Conservation (phyloP, 805 yeast genomes). For the Yarrowia osloensis region DNA sequence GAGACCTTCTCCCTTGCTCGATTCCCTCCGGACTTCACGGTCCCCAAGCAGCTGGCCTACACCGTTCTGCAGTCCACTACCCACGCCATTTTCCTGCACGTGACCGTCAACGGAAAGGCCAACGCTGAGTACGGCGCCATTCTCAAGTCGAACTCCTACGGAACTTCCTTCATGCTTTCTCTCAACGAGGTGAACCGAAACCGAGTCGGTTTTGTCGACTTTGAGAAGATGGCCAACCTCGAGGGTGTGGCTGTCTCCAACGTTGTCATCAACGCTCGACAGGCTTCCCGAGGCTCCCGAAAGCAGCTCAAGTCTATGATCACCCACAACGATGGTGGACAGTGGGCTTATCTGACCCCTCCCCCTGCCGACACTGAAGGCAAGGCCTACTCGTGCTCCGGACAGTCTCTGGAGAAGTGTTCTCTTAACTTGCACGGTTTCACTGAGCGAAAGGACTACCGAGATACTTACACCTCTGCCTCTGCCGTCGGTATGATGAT, state of each 20-base stretch:
- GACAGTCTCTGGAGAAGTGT: slow-evolving; percentile 57
- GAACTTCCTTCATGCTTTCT: slow-evolving; percentile 77
- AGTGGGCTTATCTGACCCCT: slow-evolving; percentile 73
- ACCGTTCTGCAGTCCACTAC: slow-evolving; percentile 76
- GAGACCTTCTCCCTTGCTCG: slow-evolving; percentile 69
- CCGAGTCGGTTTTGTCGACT: slow-evolving; percentile 75
- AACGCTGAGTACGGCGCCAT: slow-evolving; percentile 72
- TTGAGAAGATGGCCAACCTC: slow-evolving; percentile 75
- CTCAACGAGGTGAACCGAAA: slow-evolving; percentile 76
- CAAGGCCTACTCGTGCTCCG: slow-evolving; percentile 54
- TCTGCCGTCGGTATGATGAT: slow-evolving; percentile 87
- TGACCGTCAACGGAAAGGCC: slow-evolving; percentile 59
- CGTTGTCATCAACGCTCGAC: slow-evolving; percentile 58
- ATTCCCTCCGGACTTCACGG: slow-evolving; percentile 67
- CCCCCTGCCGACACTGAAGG: slow-evolving; percentile 68
- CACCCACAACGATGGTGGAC: slow-evolving; percentile 88
- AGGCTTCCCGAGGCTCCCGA: slow-evolving; percentile 47
- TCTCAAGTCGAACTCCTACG: slow-evolving; percentile 86
- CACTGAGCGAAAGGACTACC: slow-evolving; percentile 78
- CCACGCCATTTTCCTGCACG: slow-evolving; percentile 76
- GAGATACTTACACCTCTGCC: slow-evolving; percentile 85
- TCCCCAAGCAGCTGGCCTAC: slow-evolving; percentile 66
- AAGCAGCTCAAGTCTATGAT: slow-evolving; percentile 72
- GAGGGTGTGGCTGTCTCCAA: slow-evolving; percentile 85
- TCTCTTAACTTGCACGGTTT: slow-evolving; percentile 86